Conservation (phyloP, 73 alveolate genomes). For the Stentor coeruleus region DNA sequence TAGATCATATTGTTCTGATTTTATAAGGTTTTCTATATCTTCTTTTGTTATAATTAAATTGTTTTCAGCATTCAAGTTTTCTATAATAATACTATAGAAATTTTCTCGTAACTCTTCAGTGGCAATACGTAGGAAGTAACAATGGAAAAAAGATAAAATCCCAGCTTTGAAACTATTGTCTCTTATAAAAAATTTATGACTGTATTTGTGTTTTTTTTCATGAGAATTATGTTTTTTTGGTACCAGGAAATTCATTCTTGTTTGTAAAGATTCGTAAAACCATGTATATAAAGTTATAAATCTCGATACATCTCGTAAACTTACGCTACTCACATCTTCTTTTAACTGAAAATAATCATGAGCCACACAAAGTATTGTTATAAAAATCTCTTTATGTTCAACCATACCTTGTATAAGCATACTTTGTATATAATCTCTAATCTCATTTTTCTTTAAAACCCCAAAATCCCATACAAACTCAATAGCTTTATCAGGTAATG, state of each 20-base stretch:
- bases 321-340: constrained; percentile 27
- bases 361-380: background rate
- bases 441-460: background rate
- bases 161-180: constrained; percentile 29
- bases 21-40: background rate
- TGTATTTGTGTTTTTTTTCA: background rate
- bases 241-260: no score
- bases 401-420: background rate
- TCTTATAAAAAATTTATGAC: background rate
- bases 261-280: background rate
- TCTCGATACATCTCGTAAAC: constrained; percentile 25
- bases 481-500: background rate
- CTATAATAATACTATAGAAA: background rate
- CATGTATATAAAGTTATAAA: constrained; percentile 7
- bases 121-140: constrained; percentile 43
- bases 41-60: background rate
- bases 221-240: background rate
- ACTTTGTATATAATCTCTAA: background rate
- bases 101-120: background rate
- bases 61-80: no score
- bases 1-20: constrained; percentile 21
- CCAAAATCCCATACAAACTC: constrained; percentile 29
- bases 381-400: background rate
- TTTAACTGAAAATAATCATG: background rate
- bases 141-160: constrained; percentile 44